Base-by-base conservation (phyloP, 1,284 basidiomycete species). In the Polyporus tsugae region DNA sequence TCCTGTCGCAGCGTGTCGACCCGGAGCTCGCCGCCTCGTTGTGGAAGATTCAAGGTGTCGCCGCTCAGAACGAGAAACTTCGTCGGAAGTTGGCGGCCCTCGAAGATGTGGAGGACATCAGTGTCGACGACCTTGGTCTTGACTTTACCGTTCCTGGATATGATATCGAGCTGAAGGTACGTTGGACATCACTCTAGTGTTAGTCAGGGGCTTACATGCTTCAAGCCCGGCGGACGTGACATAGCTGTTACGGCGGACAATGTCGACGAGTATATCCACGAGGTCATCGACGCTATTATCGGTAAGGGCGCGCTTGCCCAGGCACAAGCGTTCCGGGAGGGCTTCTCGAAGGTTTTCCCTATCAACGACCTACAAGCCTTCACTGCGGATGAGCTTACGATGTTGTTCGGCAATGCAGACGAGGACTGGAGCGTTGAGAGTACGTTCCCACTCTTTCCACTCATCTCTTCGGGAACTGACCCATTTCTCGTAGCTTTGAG, bases 81-180 rank as follows among this genome's bases (percentile, higher is more conserved):
- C 82, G 84, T 59, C 83, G 84, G 66, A 91, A 92, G 78, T 81
- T 89, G 46, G 86, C 85, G 6, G 75, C 85, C 53, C 80, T 89
- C 67, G 89, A 90, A 73, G 80, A 73, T 55, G 67, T 76, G 15
- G 74, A 75, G n/a, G 73, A 76, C 19, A 85, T 96, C 70, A 87
- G 87, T 35, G 87, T 99, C 6, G 92, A 94, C 71, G 95, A 97
- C 76, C 88, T 99, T 49, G 91, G 93, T 0, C 87, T 99, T 39
- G 97, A 99, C 82, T 99, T 99, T 79, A 98, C 97, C 4, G 85
- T 99, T 17, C 98, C 98, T 10, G 98, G 98, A 10, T 96, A 97
- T 75, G 91, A 95, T 75, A 93, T 98, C 67, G 95, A 98, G 80
- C 86, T 99, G 60, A 89, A 90, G 77, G 91, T 93, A 78, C 68